These are phyloP conservation scores for Trichosporon ovoides DNA, from an alignment of 1,284 basidiomycete genomes.

Conservation along the genomic window DNA sequence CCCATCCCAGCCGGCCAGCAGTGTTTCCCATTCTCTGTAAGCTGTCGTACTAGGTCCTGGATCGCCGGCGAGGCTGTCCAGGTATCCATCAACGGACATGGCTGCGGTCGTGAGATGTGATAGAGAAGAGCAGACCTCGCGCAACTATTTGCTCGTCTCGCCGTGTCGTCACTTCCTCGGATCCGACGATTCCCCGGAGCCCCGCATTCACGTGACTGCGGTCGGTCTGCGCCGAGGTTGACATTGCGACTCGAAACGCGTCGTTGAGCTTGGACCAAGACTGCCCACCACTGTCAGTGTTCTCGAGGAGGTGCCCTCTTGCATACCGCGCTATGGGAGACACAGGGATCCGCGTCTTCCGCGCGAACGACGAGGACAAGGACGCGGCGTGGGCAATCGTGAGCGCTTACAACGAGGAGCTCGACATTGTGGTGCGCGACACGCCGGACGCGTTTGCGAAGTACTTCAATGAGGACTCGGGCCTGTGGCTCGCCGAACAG, in stretches of 20 bases:
- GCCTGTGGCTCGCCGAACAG: conserved; percentile 22
- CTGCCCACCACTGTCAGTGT: no score
- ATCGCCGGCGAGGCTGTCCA: conserved; percentile 12
- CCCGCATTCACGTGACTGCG: not conserved
- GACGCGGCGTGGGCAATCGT: conserved; percentile 10
- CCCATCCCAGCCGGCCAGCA: not conserved
- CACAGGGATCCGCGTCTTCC: conserved; percentile 4
- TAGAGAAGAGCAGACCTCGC: not conserved
- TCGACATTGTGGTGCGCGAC: conserved; percentile 16
- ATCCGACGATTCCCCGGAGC: not conserved
- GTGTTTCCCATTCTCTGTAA: conserved; percentile 17
- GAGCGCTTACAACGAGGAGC: conserved; percentile 13
- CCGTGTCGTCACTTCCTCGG: not conserved
- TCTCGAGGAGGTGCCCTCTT: no score
- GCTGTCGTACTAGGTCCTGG: conserved; percentile 14
- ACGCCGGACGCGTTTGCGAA: conserved; percentile 25
- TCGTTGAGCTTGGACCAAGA: no score
- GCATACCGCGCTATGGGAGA: not conserved
- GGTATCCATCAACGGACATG: conserved; percentile 17
- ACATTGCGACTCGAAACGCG: not conserved
- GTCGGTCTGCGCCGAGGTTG: not conserved
- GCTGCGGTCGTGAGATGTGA: not conserved
- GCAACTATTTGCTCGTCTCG: not conserved
- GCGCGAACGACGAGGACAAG: not conserved
- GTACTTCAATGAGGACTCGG: conserved; percentile 29